Base-by-base conservation (phyloP, 768 basidiomycete genomes). In the Lentinula sp. region DNA sequence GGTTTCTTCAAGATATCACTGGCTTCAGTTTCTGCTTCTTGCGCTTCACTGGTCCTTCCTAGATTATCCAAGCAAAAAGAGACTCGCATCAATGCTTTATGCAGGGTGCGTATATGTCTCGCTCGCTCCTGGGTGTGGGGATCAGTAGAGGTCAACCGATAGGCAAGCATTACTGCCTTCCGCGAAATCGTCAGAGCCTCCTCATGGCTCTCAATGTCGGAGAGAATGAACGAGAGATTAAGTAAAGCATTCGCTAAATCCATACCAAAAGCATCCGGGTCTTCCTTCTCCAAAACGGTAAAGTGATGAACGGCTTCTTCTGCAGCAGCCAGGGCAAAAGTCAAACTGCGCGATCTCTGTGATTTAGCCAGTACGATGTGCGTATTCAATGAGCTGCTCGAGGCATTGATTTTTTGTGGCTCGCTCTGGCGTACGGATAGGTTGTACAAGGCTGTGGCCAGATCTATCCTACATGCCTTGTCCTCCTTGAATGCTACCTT, bases 381-480 rank as follows among this genome's bases (percentile, higher is more conserved):
- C 34, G 42, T 23, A 40, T 23, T 18, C 28, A 54, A 31, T 37
- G 45, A 13, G 15, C 4, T 45, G 35, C 34, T 35, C 6, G 48
- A 39, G 21, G 40, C 5, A 13, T 31, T 8, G 50, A n/a, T n/a
- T 43, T 52, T 32, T 21, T 15, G 16, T 5, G 55, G 55, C n/a
- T 62, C 61, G 49, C 56, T 62, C 15, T 37, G 55, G 16, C 34
- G 48, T 6, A 58, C 61, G 11, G 61, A 57, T 13, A 62, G 57
- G 34, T 62, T 58, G 49, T 62, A 62, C 55, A 62, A 45, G 21
- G 57, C 54, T 32, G 61, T 62, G n/a, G 61, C 61, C 28, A 57
- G 48, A 18, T 62, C 61, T 23, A 62, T 16, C 32, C 61, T 55
- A 32, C 46, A 58, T 16, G 32, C 57, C 49, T 58, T 62, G 46